Evolutionary conservation across 1,284 basidiomycete genomes (phyloP), one percentile per base, ranked within the genome.

Genomic region (Ganoderma meredithae): DNA sequence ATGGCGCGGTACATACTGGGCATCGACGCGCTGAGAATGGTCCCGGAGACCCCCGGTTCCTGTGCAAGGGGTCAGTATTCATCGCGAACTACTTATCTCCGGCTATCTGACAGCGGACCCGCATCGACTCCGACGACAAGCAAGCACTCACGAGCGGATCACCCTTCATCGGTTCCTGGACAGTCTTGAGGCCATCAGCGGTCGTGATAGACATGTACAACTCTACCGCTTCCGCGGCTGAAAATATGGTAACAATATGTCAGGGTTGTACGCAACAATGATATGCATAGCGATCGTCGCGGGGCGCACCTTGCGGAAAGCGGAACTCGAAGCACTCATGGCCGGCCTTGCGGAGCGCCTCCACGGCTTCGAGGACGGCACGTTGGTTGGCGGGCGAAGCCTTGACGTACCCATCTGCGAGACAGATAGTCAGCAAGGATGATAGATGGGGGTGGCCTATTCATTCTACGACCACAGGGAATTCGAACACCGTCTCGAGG

Each of bases 331-430:
- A 79, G 69, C 93, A 93, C 77, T 95, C 93, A 75, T 96, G 94
- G 15, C 94, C 95, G 62, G 85, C 83, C 69, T 83, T 82, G 44
- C 83, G 80, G 60, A 97, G 80, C 0, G 90, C 91, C 8, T 88
- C 84, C 5, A 95, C 87, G 5, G 91, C 88, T 77, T 94, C 90
- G 19, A 87, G 76, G 12, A 98, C 90, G 0, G 95, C 95, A 40
- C 96, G 85, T 66, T 89, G 84, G 73, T 87, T 90, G 0, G 93
- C 94, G 3, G 96, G 96, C 3, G 93, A 94, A 1, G 91, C 87
- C 76, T 91, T 90, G 62, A 89, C 79, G 72, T 88, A 84, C 25
- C 81, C 79, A 78, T 96, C 94, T 90, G 74, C 71, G 27, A 19
- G n/a, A 13, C 15, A 41, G 36, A 22, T 8, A 25, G 36, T 40